Percentiles rank a stretch among this genome's conserved stretches.
phyloP scores from a whole-genome alignment of 2,329 filamentous ascomycete species.

The Aureobasidium sp. region DNA sequence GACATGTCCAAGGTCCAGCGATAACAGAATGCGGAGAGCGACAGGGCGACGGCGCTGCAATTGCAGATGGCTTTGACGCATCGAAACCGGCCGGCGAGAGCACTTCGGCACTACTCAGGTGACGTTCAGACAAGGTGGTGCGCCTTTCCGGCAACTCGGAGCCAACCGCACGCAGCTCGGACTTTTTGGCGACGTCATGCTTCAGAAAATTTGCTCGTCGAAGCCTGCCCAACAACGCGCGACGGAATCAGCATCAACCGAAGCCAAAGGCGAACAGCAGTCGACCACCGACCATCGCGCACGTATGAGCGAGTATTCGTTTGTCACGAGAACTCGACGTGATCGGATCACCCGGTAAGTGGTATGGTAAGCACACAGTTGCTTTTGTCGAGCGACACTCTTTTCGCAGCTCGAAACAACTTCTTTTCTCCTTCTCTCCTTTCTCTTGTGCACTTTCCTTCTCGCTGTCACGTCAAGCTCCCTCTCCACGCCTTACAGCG shows the following conservation, averaged over 20 bases:
- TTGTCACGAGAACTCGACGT: not conserved
- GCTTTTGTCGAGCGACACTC: not conserved
- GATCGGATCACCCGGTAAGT: not conserved
- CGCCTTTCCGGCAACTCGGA: not conserved
- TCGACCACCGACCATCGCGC: not conserved
- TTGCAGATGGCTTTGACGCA: not conserved
- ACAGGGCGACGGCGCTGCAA: not conserved
- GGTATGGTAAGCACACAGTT: not conserved
- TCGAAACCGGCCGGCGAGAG: not conserved
- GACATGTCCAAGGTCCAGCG: not conserved
- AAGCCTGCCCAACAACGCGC: not conserved
- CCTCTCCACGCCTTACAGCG: not conserved
- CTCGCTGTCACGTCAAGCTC: not conserved
- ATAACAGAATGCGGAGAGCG: slow-evolving; percentile 2
- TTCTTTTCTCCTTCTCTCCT: not conserved
- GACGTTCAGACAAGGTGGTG: slow-evolving; percentile 2
- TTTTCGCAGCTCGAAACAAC: not conserved
- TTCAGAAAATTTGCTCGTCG: slow-evolving; percentile 8
- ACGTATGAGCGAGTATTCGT: not conserved
- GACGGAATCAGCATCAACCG: not conserved
- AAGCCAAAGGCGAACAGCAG: not conserved
- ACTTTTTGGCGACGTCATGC: slow-evolving; percentile 9
- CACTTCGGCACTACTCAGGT: not conserved
- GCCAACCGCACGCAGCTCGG: slow-evolving; percentile 1
- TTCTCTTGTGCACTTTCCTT: not conserved